Percentiles rank a stretch among this genome's conserved stretches.
Evolutionary conservation across 2,329 filamentous ascomycete species (phyloP).

Genomic region (Cytospora piceicola): DNA sequence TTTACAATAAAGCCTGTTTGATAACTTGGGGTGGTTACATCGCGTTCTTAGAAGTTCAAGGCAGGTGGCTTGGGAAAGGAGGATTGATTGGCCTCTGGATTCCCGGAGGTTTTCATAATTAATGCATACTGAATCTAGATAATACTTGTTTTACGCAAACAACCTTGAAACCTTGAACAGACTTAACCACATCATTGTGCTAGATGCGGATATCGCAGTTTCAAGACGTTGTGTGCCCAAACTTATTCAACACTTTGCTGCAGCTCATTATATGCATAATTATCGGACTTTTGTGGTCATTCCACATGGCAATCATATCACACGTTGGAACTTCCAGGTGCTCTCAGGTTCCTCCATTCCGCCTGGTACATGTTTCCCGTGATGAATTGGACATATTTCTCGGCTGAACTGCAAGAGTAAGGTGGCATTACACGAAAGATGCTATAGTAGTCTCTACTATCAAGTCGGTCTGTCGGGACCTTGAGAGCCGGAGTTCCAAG

Average conservation of each 20-base stretch:
- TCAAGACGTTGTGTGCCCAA: neutral
- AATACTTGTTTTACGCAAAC: neutral
- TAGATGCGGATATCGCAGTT: too few relatives aligned
- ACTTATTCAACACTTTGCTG: neutral
- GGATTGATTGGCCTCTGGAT: neutral
- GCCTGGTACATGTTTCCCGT: neutral
- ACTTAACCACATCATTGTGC: neutral
- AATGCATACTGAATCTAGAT: neutral
- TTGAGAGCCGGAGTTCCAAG: neutral
- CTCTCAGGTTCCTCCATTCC: neutral
- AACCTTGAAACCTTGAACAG: too few relatives aligned
- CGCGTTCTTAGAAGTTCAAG: neutral
- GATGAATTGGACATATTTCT: neutral
- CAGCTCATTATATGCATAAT: too few relatives aligned
- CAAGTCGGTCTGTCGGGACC: neutral
- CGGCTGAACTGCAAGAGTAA: neutral
- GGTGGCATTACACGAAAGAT: neutral
- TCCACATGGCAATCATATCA: neutral
- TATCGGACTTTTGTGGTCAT: too few relatives aligned
- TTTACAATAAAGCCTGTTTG: conserved; percentile 15
- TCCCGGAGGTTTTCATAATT: neutral
- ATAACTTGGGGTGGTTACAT: conserved; percentile 19
- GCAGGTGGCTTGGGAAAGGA: neutral
- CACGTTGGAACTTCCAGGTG: neutral
- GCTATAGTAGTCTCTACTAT: neutral